These are phyloP conservation scores for Breynia disticha DNA, from an alignment of 441 rosid species.

Conservation along the genomic window DNA sequence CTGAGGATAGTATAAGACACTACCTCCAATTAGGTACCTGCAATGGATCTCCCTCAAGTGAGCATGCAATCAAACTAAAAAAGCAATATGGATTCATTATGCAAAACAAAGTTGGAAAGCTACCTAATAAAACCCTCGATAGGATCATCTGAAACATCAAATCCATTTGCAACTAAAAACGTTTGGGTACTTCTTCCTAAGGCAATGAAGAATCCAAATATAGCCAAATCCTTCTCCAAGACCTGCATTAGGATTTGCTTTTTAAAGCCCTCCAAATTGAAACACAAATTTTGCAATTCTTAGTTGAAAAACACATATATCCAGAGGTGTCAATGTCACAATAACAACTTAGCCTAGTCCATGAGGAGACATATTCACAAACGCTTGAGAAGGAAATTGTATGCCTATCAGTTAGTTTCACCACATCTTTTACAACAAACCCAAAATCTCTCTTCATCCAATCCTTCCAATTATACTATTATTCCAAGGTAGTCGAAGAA, in stretches of 20 bases:
- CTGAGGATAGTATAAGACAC: conserved; percentile 90
- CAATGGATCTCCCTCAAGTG: conserved; percentile 14
- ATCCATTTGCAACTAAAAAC: conserved; percentile 77
- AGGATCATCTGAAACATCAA: conserved; percentile 46
- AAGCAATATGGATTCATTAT: conserved; percentile 4
- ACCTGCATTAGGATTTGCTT: conserved; percentile 48
- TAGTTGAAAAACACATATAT: background rate
- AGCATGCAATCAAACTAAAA: conserved; percentile 12
- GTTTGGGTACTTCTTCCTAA: conserved; percentile 80
- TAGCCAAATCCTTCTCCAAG: conserved; percentile 94
- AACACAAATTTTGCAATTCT: background rate
- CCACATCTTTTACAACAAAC: background rate
- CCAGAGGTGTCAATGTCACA: background rate
- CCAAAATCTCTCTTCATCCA: background rate
- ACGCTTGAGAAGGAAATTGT: background rate
- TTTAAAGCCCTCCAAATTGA: conserved; percentile 9
- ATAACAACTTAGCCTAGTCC: background rate
- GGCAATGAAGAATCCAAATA: conserved; percentile 96
- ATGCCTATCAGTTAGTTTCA: background rate
- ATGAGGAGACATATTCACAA: too few relatives aligned
- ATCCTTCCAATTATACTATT: conserved; percentile 1
- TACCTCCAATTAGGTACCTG: conserved; percentile 92
- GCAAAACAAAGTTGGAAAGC: conserved; percentile 9
- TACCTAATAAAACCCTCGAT: conserved; percentile 80
- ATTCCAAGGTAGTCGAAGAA: conserved; percentile 1